Conservation (phyloP, 352 stramenopile species). For the Blastocystis sp. region DNA sequence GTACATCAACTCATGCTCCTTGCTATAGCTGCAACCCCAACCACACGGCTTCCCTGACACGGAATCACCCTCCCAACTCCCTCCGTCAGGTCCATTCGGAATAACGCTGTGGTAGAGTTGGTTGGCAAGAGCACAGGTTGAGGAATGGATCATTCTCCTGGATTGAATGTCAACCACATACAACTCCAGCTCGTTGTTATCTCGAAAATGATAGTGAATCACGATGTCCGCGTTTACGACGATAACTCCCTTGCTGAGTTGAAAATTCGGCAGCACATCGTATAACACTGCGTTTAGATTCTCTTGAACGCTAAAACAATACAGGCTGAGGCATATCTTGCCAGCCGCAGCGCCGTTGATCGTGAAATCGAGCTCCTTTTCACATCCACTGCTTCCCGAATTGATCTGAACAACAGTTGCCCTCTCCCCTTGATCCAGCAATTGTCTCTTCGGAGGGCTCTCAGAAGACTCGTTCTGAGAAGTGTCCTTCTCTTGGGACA, state of each 20-base stretch:
- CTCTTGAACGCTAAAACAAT: not conserved
- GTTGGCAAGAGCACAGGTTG: too few species aligned
- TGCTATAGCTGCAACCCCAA: not conserved
- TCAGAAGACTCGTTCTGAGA: not conserved
- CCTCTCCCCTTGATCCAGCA: not conserved
- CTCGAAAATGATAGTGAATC: not conserved
- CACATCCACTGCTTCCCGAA: not conserved
- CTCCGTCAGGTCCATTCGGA: not conserved
- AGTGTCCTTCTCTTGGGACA: not conserved
- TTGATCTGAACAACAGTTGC: not conserved
- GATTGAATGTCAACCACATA: not conserved
- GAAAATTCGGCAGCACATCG: not conserved
- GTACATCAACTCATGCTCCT: not conserved
- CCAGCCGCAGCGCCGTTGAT: not conserved
- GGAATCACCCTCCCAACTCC: not conserved
- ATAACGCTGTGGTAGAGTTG: too few species aligned
- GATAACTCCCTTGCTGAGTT: not conserved
- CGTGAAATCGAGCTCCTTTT: not conserved
- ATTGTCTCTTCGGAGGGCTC: not conserved
- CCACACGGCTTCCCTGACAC: not conserved
- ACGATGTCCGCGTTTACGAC: not conserved
- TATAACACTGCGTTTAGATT: not conserved
- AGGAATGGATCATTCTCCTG: not conserved
- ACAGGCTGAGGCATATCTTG: not conserved
- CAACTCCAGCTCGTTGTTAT: not conserved